Conservation (phyloP, 768 basidiomycete species). For the Lyophyllum semitale region DNA sequence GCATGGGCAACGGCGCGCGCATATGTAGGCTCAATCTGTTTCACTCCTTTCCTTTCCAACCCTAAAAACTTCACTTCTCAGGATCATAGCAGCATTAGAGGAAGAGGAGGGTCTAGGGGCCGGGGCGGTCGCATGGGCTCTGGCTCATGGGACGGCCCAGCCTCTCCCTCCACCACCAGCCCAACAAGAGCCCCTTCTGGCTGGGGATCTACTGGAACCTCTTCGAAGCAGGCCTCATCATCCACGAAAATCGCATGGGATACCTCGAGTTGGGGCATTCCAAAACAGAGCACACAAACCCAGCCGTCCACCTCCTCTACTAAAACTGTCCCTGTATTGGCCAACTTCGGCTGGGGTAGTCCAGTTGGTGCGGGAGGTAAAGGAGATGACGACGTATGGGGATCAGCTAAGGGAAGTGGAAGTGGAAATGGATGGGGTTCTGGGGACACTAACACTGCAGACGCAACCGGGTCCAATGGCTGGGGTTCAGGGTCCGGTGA, state of each 20-base stretch:
- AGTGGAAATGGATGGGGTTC: slow-evolving; percentile 7
- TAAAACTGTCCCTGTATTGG: background rate
- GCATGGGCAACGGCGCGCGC: slow-evolving; percentile 18
- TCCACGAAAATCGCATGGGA: background rate
- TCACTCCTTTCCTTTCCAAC: background rate
- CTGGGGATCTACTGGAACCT: background rate
- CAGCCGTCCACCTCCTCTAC: background rate
- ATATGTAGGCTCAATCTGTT: slow-evolving; percentile 1
- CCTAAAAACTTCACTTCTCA: background rate
- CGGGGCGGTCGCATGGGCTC: background rate
- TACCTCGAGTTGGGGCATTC: background rate
- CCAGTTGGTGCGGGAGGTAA: background rate
- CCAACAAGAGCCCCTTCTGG: background rate
- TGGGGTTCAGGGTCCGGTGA: background rate
- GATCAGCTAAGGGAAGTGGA: background rate
- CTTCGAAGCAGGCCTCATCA: background rate
- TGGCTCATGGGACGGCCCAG: background rate
- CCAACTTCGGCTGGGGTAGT: background rate
- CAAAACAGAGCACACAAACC: background rate
- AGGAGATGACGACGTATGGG: background rate
- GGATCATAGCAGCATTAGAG: background rate
- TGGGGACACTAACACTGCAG: background rate
- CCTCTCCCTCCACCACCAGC: background rate
- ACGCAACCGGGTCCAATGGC: background rate
- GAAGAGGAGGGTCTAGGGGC: background rate